Evolutionary conservation across 1,284 basidiomycete genomes (phyloP).

Genomic region (Inonotus hispidus): DNA sequence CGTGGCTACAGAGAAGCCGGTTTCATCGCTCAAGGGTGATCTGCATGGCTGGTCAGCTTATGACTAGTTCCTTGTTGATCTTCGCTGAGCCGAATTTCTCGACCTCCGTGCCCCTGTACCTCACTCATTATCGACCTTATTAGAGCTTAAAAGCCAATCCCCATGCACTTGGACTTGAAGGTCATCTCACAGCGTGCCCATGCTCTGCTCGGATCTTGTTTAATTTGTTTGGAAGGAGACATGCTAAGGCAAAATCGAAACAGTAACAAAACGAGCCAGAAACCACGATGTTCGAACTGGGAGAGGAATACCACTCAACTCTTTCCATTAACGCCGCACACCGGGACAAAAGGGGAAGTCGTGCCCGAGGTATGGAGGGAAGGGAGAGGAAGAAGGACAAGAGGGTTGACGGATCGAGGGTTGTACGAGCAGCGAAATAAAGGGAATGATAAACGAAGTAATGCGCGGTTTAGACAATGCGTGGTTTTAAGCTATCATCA

Average conservation of each 20-base stretch:
- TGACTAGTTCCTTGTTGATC: no score
- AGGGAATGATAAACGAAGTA: conserved; percentile 6
- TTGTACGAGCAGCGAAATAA: conserved; percentile 11
- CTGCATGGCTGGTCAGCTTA: no score
- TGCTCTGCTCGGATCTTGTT: not conserved
- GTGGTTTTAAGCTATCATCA: conserved; percentile 15
- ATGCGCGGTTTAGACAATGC: conserved; percentile 13
- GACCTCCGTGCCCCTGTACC: no score
- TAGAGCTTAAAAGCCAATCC: no score
- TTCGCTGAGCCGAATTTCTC: no score
- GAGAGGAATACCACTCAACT: not conserved
- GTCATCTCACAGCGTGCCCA: no score
- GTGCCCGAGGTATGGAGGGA: not conserved
- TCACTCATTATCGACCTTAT: no score
- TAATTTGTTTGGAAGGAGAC: conserved; percentile 1
- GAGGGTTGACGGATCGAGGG: not conserved
- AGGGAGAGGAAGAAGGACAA: not conserved
- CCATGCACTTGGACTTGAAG: no score
- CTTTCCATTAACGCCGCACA: conserved; percentile 16
- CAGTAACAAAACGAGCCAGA: conserved; percentile 6
- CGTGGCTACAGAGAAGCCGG: no score
- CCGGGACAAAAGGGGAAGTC: not conserved
- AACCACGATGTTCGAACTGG: conserved; percentile 1
- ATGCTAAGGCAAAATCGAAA: conserved; percentile 10
- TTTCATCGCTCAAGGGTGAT: no score